Evolutionary conservation across 1,139 yeast genomes (phyloP).

Genomic region (Debaryomycetaceae sp.): DNA sequence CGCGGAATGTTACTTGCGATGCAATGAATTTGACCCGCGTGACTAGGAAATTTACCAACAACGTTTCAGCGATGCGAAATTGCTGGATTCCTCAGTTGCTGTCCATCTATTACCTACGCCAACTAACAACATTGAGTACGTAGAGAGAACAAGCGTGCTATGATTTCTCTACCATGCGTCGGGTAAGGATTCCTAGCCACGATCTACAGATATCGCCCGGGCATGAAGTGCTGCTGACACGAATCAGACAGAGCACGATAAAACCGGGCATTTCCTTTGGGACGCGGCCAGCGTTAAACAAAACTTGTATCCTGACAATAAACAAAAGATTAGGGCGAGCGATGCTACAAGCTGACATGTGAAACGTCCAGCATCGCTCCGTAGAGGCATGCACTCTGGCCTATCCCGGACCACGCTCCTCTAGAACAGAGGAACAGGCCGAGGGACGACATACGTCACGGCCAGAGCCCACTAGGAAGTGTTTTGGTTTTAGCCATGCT

Average conservation of each 20-base stretch:
- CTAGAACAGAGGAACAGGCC: slow-evolving; percentile 4
- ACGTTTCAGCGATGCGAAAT: too few species aligned
- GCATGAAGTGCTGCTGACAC: slow-evolving; percentile 43
- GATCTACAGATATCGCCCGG: slow-evolving; percentile 30
- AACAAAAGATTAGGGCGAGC: slow-evolving; percentile 14
- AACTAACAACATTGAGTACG: too few species aligned
- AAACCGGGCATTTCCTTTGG: slow-evolving; percentile 37
- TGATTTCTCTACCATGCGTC: too few species aligned
- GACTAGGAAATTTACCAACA: neutral
- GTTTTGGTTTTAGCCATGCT: slow-evolving; percentile 22
- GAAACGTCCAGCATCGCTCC: too few species aligned
- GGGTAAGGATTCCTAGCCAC: too few species aligned
- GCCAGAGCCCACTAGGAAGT: slow-evolving; percentile 13
- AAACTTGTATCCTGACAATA: slow-evolving; percentile 11
- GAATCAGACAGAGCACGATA: slow-evolving; percentile 33
- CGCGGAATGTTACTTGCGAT: neutral
- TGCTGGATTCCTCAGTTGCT: too few species aligned
- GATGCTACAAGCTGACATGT: neutral
- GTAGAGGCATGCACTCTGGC: too few species aligned
- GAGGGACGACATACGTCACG: neutral
- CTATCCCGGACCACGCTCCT: slow-evolving; percentile 1
- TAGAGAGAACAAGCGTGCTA: too few species aligned
- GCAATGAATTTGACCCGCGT: neutral
- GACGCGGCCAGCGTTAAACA: slow-evolving; percentile 24
- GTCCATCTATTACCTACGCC: too few species aligned